Conservation (phyloP, 1,139 yeast genomes). For the Lodderomyces jiufengensis region DNA sequence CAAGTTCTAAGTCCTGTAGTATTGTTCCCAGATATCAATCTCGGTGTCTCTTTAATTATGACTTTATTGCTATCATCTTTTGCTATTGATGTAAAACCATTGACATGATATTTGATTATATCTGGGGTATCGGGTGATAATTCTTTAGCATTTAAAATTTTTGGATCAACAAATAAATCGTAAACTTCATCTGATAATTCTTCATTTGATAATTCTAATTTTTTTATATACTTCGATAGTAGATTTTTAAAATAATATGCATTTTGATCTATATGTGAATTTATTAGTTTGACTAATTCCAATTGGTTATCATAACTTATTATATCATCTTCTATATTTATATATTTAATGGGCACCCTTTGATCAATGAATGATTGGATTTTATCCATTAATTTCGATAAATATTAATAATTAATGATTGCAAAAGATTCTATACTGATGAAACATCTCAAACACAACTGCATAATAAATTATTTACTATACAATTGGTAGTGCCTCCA, state of each 20-base stretch:
- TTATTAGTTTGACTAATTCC: slow-evolving; percentile 11
- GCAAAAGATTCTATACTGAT: too few relatives aligned
- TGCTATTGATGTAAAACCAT: slow-evolving; percentile 16
- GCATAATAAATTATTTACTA: too few relatives aligned
- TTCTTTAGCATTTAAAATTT: slow-evolving; percentile 36
- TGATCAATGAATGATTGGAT: slow-evolving; percentile 11
- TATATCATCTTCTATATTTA: slow-evolving; percentile 5
- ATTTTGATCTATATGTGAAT: slow-evolving; percentile 29
- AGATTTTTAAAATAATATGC: slow-evolving; percentile 49
- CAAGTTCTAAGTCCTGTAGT: slow-evolving; percentile 91
- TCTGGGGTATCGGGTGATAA: slow-evolving; percentile 46
- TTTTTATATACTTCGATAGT: slow-evolving; percentile 37
- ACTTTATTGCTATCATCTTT: slow-evolving; percentile 21
- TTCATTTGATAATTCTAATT: slow-evolving; percentile 26
- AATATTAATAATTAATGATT: too few relatives aligned
- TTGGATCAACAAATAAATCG: slow-evolving; percentile 41
- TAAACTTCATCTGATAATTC: slow-evolving; percentile 47
- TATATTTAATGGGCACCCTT: slow-evolving; percentile 12
- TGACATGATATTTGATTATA: slow-evolving; percentile 42
- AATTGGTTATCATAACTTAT: slow-evolving; percentile 11
- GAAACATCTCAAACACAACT: too few relatives aligned
- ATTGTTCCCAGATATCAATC: slow-evolving; percentile 64
- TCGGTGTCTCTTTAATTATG: slow-evolving; percentile 57
- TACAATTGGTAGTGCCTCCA: too few relatives aligned
- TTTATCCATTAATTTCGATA: slow-evolving; percentile 11